Evolutionary conservation across 2,329 filamentous ascomycete genomes (phyloP).

Genomic region (Hysterium pulicare): DNA sequence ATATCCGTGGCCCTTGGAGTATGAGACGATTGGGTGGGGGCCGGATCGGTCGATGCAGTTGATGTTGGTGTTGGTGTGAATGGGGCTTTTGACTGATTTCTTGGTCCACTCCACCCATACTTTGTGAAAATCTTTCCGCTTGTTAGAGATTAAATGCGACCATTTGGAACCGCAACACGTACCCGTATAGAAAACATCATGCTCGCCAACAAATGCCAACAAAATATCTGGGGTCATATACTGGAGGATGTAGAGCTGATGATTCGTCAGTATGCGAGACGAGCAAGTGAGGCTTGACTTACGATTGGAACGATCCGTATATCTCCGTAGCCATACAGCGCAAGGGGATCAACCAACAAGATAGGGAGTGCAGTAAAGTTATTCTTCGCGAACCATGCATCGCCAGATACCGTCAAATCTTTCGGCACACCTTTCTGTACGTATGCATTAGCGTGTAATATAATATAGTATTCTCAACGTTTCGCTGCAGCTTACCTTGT

Average conservation of each 20-base stretch:
- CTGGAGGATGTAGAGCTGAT: constrained; percentile 36
- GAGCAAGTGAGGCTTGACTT: constrained; percentile 16
- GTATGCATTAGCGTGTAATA: constrained; percentile 5
- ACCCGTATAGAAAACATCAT: constrained; percentile 34
- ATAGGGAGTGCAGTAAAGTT: constrained; percentile 35
- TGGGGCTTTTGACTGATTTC: constrained; percentile 26
- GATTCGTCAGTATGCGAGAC: constrained; percentile 18
- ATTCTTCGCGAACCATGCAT: constrained; percentile 34
- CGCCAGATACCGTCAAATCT: constrained; percentile 32
- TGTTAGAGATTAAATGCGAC: constrained; percentile 1
- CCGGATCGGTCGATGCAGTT: constrained; percentile 21
- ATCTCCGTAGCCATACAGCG: constrained; percentile 38
- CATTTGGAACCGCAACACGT: not conserved
- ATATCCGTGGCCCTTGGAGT: not conserved
- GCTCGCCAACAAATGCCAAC: constrained; percentile 33
- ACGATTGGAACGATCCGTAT: constrained; percentile 36
- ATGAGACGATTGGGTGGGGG: not conserved
- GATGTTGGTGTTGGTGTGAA: constrained; percentile 31
- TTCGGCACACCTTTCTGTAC: constrained; percentile 35
- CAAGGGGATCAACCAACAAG: constrained; percentile 33
- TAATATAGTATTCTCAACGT: constrained; percentile 15
- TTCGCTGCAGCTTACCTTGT: constrained; percentile 26
- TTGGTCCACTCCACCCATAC: constrained; percentile 32
- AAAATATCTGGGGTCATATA: constrained; percentile 39
- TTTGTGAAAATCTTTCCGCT: constrained; percentile 30